Conservation (phyloP, 108 stramenopile genomes). For the Pseudonitzschia multistriata region DNA sequence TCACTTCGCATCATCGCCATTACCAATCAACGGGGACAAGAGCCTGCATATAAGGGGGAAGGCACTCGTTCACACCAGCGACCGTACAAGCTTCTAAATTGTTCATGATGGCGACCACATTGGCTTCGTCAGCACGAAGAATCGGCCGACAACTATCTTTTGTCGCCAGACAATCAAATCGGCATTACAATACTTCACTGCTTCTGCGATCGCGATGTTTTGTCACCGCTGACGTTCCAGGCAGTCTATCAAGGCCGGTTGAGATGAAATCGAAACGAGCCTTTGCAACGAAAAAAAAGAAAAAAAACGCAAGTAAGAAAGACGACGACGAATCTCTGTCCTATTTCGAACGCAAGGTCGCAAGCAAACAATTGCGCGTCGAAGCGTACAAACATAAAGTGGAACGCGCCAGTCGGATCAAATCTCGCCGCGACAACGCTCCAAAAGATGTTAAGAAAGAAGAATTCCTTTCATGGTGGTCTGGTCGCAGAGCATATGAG, state of each 20-base stretch:
- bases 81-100: background rate
- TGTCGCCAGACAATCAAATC: background rate
- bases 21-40: background rate
- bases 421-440: slow-evolving; percentile 51
- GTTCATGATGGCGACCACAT: background rate
- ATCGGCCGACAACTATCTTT: slow-evolving; percentile 5
- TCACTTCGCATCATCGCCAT: background rate
- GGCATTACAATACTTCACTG: background rate
- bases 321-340: background rate
- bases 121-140: slow-evolving; percentile 1
- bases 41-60: background rate
- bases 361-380: slow-evolving; percentile 55
- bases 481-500: slow-evolving; percentile 47
- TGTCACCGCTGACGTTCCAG: background rate
- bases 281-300: slow-evolving; percentile 10
- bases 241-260: background rate
- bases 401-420: slow-evolving; percentile 39
- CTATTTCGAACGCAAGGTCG: slow-evolving; percentile 47
- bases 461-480: slow-evolving; percentile 66
- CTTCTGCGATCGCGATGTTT: background rate
- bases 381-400: slow-evolving; percentile 42
- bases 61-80: background rate
- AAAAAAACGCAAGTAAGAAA: background rate
- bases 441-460: slow-evolving; percentile 42
- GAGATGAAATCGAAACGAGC: background rate